Evolutionary conservation across 495 filamentous ascomycete species (phyloP), one percentile per base, ranked within the genome.

Genomic region (Sordaria brevicollis): DNA sequence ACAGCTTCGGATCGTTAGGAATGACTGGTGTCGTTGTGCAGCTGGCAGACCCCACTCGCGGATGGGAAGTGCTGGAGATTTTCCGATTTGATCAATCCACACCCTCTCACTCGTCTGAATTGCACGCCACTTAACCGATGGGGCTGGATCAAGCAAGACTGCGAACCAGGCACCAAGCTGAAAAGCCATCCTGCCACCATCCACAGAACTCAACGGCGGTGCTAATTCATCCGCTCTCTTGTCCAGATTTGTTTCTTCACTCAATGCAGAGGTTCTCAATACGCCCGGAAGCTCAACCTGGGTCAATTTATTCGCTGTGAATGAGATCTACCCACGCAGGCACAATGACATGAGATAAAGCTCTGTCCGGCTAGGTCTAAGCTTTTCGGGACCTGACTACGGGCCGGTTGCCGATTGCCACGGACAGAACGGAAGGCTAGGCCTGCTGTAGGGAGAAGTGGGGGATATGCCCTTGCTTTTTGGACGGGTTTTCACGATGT

Each of bases 401-500:
- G 66, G 35, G 66, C 36, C 36, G 34, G 67, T 29, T 21, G 41
- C 33, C 38, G 39, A 62, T 66, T n/a, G 19, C 54, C 38, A 31
- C 33, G n/a, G 25, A 43, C 19, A 66, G 21, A 29, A 35, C 31
- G 33, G 65, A 10, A 66, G 25, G 35, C 36, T 29, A 68, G 33
- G 38, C 35, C 36, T n/a, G 10, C 25, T n/a, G 34, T 21, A 41
- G 25, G 68, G 25, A 70, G 66, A 67, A 66, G 31, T 57, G 57
- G 68, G 68, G 68, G 54, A 36, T 34, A 39, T 43, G 25, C 36
- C 65, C 29, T 29, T 43, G n/a, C 62, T 69, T 37, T 31, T 70
- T 66, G 34, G 69, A 65, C 35, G 33, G 37, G 21, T 70, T 62
- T 29, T 36, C 68, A 31, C 66, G 68, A 73, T 71, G 57, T 67